A percentile compares a stretch with the other conserved stretches of the same genome.
Evolutionary conservation across 345 rosid species (phyloP).

Genomic region (Citrus cavaleriei): DNA sequence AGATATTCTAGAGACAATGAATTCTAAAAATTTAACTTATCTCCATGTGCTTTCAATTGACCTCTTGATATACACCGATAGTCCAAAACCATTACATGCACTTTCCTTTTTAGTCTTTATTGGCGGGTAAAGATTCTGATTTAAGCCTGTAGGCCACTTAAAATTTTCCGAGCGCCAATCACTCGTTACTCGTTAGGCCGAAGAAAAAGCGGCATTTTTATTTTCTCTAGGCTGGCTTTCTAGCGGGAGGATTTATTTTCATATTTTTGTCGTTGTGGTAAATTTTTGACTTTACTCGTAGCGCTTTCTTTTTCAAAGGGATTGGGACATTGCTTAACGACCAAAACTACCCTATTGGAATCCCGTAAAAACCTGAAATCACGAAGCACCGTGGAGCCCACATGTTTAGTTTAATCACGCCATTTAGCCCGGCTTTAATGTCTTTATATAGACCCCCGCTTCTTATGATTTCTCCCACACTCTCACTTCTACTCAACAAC

Average conservation of each 20-base stretch:
- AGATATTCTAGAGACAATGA: background rate
- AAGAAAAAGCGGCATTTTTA: too few relatives aligned
- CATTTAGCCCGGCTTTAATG: conserved; percentile 17
- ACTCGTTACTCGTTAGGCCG: background rate
- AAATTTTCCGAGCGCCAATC: background rate
- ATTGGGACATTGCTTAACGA: conserved; percentile 30
- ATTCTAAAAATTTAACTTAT: conserved; percentile 7
- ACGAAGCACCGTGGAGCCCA: conserved; percentile 39
- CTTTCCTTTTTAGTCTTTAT: background rate
- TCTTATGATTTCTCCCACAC: conserved; percentile 4
- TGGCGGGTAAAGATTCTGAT: background rate
- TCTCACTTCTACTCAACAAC: background rate
- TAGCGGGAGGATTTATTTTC: background rate
- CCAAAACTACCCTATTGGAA: conserved; percentile 31
- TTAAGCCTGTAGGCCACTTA: background rate
- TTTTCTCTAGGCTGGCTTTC: too few relatives aligned
- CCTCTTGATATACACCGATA: background rate
- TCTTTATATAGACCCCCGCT: conserved; percentile 34
- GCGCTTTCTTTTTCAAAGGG: background rate
- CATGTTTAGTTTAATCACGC: conserved; percentile 32
- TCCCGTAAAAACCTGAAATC: conserved; percentile 48
- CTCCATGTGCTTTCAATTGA: background rate
- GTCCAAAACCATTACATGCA: too few relatives aligned
- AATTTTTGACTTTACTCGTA: conserved; percentile 19
- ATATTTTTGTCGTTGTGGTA: background rate